These are phyloP conservation scores for Trichoderma asperellum DNA, from an alignment of 2,329 filamentous ascomycete genomes.

Conservation along the genomic window DNA sequence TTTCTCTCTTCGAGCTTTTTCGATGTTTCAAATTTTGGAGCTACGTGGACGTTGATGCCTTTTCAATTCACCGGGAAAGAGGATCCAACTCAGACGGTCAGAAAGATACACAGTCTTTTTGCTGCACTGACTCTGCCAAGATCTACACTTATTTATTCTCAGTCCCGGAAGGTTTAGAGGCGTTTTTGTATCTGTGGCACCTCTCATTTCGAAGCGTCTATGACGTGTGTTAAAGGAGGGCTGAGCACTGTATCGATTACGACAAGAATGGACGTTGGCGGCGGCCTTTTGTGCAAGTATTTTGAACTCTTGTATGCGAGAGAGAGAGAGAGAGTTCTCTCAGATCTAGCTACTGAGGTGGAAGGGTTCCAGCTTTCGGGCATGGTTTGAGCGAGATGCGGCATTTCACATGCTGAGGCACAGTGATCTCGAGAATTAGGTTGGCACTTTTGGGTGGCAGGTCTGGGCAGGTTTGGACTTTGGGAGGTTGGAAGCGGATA, in stretches of 20 bases:
- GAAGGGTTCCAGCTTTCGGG: conserved; percentile 6
- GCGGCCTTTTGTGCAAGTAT: conserved; percentile 28
- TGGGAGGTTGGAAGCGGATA: conserved; percentile 10
- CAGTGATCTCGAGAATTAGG: conserved; percentile 21
- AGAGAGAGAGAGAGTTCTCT: conserved; percentile 18
- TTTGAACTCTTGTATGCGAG: conserved; percentile 24
- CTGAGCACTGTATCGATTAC: conserved; percentile 25
- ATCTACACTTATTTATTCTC: not conserved
- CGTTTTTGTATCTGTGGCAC: conserved; percentile 9
- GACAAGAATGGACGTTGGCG: conserved; percentile 25
- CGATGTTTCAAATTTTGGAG: conserved; percentile 8
- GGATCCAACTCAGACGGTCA: not conserved
- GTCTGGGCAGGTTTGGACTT: conserved; percentile 24
- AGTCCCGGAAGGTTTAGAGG: not conserved
- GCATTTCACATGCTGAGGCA: conserved; percentile 23
- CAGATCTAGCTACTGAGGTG: conserved; percentile 12
- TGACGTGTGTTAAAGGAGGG: conserved; percentile 17
- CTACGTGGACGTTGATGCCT: conserved; percentile 4
- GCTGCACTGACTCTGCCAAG: not conserved
- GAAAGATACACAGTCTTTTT: not conserved
- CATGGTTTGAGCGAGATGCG: conserved; percentile 8
- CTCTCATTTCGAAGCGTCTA: conserved; percentile 1
- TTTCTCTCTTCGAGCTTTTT: conserved; percentile 5
- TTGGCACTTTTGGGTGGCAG: conserved; percentile 21
- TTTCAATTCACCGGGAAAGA: not conserved